Conservation (phyloP, 257 asterid genomes). For the Asclepias syriaca region DNA sequence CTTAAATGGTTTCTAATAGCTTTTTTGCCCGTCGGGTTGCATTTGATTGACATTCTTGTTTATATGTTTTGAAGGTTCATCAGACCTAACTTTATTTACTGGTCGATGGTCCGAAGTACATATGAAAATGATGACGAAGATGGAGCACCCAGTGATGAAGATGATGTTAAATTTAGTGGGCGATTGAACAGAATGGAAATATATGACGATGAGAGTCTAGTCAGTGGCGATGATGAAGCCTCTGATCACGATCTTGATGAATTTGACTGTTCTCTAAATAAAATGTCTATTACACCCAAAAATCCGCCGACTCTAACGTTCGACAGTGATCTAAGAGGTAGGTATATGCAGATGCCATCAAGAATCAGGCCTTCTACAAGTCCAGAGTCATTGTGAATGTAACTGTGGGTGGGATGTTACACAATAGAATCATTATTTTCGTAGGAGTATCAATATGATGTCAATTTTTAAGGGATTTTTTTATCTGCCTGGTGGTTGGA, state of each 20-base stretch:
- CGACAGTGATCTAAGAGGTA: slow-evolving; percentile 42
- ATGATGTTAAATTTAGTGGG: slow-evolving; percentile 27
- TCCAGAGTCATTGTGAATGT: slow-evolving; percentile 62
- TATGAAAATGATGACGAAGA: slow-evolving; percentile 38
- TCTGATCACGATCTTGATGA: slow-evolving; percentile 51
- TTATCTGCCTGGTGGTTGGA: neutral
- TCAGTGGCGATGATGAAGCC: slow-evolving; percentile 25
- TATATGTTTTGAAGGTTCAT: slow-evolving; percentile 45
- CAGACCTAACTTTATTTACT: slow-evolving; percentile 72
- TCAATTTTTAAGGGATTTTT: neutral
- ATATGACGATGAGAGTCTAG: slow-evolving; percentile 33
- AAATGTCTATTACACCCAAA: slow-evolving; percentile 81
- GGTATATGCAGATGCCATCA: slow-evolving; percentile 69
- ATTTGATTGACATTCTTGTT: slow-evolving; percentile 3
- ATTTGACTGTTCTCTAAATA: slow-evolving; percentile 43
- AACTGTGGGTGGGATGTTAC: neutral
- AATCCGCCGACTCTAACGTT: slow-evolving; percentile 29
- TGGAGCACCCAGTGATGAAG: slow-evolving; percentile 60
- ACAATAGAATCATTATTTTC: neutral
- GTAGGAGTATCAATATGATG: neutral
- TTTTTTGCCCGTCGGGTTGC: neutral
- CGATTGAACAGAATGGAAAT: slow-evolving; percentile 36
- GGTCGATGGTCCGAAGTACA: slow-evolving; percentile 83
- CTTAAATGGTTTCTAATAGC: neutral
- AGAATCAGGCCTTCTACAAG: slow-evolving; percentile 71